Evolutionary conservation across 805 yeast genomes (phyloP).

Genomic region (Zygoascus ofunaensis): DNA sequence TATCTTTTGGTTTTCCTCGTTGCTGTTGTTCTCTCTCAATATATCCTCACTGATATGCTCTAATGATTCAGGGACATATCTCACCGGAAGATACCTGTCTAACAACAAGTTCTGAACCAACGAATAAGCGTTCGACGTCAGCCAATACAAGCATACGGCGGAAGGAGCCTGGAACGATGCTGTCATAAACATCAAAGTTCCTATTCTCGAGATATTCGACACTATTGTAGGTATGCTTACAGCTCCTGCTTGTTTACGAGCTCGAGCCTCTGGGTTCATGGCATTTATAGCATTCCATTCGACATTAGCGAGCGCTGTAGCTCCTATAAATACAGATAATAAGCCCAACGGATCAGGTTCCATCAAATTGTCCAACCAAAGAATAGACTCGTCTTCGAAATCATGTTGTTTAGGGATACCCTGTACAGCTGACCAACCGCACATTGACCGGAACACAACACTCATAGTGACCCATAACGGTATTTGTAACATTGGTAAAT

Average conservation of each 20-base stretch:
- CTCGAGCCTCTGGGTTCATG: slow-evolving; percentile 17
- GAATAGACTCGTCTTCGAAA: slow-evolving; percentile 42
- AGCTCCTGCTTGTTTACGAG: slow-evolving; percentile 14
- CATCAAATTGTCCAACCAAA: slow-evolving; percentile 56
- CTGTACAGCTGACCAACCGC: slow-evolving; percentile 40
- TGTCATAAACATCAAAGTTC: slow-evolving; percentile 74
- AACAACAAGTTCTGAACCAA: slow-evolving; percentile 63
- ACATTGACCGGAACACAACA: slow-evolving; percentile 61
- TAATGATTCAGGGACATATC: neutral
- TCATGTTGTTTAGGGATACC: slow-evolving; percentile 26
- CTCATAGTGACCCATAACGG: slow-evolving; percentile 75
- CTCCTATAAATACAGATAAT: slow-evolving; percentile 65
- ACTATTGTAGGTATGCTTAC: slow-evolving; percentile 30
- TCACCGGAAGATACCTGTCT: slow-evolving; percentile 55
- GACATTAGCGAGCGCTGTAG: slow-evolving; percentile 61
- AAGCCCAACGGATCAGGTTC: slow-evolving; percentile 51
- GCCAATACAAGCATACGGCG: slow-evolving; percentile 81
- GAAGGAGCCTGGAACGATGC: slow-evolving; percentile 79
- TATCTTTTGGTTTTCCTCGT: too few relatives aligned
- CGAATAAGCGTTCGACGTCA: slow-evolving; percentile 73
- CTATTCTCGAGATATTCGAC: slow-evolving; percentile 61
- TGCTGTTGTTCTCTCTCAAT: too few relatives aligned
- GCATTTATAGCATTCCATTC: slow-evolving; percentile 73
- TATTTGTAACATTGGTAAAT: slow-evolving; percentile 68
- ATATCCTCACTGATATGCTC: neutral